These are phyloP conservation scores for Vinca major DNA, from an alignment of 305 asterid species.

Conservation along the genomic window DNA sequence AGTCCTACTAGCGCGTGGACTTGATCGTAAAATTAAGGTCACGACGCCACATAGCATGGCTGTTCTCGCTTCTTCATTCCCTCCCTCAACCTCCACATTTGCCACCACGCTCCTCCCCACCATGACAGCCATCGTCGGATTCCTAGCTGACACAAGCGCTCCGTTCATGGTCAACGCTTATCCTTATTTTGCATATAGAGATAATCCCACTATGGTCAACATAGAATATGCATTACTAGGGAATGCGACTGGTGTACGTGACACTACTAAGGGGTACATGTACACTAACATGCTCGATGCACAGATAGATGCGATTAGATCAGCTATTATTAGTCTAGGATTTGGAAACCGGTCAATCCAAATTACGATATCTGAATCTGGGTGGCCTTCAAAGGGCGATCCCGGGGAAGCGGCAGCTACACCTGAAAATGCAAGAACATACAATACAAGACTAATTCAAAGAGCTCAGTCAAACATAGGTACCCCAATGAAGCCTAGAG, in stretches of 20 bases:
- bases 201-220: conserved; percentile 31
- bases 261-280: conserved; percentile 43
- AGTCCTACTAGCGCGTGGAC: conserved; percentile 30
- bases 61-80: conserved; percentile 52
- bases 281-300: conserved; percentile 53
- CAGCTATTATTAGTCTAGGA: conserved; percentile 39
- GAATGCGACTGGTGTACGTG: conserved; percentile 23
- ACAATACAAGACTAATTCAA: conserved; percentile 42
- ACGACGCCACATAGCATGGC: conserved; percentile 63
- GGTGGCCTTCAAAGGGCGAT: conserved; percentile 56
- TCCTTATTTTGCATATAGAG: conserved; percentile 53
- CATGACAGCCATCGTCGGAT: conserved; percentile 41
- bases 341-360: conserved; percentile 34
- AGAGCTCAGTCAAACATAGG: conserved; percentile 51
- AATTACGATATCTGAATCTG: conserved; percentile 46
- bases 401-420: conserved; percentile 41
- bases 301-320: conserved; percentile 50
- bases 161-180: conserved; percentile 58
- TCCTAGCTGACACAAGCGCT: conserved; percentile 37
- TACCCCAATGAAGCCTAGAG: conserved; percentile 65
- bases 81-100: conserved; percentile 49
- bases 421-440: conserved; percentile 45
- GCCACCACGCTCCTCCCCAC: conserved; percentile 50
- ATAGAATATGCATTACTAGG: conserved; percentile 41
- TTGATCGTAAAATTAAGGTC: conserved; percentile 50